Conservation (phyloP, 1,284 basidiomycete species). For the Ganoderma sinense region DNA sequence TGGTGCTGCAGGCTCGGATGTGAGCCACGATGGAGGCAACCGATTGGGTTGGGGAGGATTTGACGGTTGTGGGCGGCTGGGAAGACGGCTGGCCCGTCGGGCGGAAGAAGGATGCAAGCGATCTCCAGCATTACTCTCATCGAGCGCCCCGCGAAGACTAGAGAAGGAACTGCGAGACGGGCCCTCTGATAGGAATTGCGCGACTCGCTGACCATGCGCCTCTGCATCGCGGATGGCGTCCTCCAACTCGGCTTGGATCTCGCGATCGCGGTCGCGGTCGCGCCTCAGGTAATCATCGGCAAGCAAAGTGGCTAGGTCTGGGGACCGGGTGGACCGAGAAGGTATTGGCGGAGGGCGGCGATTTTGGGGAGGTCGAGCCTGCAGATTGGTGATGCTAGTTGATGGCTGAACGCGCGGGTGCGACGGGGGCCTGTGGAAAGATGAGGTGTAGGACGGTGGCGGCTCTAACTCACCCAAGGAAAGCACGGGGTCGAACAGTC, state of each 20-base stretch:
- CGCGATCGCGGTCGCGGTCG: slow-evolving; percentile 12
- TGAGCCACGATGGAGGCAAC: background rate
- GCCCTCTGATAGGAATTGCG: slow-evolving; percentile 18
- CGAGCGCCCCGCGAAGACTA: slow-evolving; percentile 26
- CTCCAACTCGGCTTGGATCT: slow-evolving; percentile 12
- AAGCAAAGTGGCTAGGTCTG: background rate
- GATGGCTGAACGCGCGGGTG: background rate
- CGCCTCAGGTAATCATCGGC: slow-evolving; percentile 3
- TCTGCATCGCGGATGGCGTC: slow-evolving; percentile 23
- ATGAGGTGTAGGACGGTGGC: background rate
- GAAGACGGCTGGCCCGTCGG: background rate
- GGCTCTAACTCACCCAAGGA: background rate
- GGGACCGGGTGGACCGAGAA: background rate
- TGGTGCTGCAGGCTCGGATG: background rate
- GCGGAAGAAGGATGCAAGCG: background rate
- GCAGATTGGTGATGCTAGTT: background rate
- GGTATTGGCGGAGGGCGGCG: background rate
- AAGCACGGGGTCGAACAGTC: background rate
- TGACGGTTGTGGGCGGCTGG: background rate
- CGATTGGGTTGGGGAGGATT: background rate
- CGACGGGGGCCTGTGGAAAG: background rate
- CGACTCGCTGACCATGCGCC: slow-evolving; percentile 19
- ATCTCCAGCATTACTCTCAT: slow-evolving; percentile 12
- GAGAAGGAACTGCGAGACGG: slow-evolving; percentile 23
- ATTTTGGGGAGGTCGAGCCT: background rate